Percentiles rank a stretch among this genome's conserved stretches.
These are phyloP conservation scores for Quercus suber DNA, from an alignment of 306 rosid species.

Conservation along the genomic window DNA sequence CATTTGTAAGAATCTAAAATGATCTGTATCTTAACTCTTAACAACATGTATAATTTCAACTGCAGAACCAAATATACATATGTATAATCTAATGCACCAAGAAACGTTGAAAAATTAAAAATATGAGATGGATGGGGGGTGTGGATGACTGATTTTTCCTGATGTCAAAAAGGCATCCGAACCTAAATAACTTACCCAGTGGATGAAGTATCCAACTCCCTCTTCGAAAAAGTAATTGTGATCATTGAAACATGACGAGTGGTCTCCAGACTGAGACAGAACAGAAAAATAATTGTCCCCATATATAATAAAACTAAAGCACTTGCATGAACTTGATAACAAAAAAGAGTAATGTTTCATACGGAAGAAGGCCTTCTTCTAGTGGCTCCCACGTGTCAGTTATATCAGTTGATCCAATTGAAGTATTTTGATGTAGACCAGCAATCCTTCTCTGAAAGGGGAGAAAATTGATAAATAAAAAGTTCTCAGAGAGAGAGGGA, in stretches of 20 bases:
- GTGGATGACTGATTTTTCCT: background rate
- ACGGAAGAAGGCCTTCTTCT: slow-evolving; percentile 96
- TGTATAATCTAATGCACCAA: background rate
- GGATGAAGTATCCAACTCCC: slow-evolving; percentile 60
- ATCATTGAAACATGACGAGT: slow-evolving; percentile 91
- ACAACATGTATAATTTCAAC: background rate
- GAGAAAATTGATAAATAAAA: slow-evolving; percentile 20
- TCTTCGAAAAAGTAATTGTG: slow-evolving; percentile 70
- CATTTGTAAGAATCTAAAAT: background rate
- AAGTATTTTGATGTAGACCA: slow-evolving; percentile 73
- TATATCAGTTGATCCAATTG: slow-evolving; percentile 79
- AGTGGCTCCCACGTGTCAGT: slow-evolving; percentile 89
- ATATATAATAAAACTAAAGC: slow-evolving; percentile 1
- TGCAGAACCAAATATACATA: background rate
- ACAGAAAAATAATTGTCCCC: slow-evolving; percentile 19
- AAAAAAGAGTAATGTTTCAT: slow-evolving; percentile 30
- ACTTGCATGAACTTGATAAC: slow-evolving; percentile 1
- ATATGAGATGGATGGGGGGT: background rate
- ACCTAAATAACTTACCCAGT: slow-evolving; percentile 53
- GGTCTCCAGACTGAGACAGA: slow-evolving; percentile 69
- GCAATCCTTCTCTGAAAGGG: slow-evolving; percentile 76
- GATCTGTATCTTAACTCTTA: background rate
- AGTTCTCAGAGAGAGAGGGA: background rate
- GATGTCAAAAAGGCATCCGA: background rate
- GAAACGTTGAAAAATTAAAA: background rate